These are phyloP conservation scores for Dispira simplex DNA, from an alignment of 192 early-diverging fungal genomes.

Conservation along the genomic window DNA sequence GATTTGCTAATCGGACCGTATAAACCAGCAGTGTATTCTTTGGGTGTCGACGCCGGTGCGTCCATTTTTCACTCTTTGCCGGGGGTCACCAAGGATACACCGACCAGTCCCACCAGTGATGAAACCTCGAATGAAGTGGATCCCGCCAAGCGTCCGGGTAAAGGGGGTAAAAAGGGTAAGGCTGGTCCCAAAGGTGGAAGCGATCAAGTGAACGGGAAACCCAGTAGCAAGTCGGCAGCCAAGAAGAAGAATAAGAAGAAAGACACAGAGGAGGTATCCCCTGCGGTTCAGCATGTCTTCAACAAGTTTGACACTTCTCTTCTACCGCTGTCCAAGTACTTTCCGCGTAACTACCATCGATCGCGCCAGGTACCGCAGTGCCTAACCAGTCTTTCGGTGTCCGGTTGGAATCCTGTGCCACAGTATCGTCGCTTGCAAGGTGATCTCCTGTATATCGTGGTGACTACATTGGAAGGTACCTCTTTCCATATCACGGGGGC, in stretches of 20 bases:
- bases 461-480: conserved; percentile 73
- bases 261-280: background rate
- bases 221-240: background rate
- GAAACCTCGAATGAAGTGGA: background rate
- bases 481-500: conserved; percentile 72
- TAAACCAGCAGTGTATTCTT: conserved; percentile 30
- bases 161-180: conserved; percentile 16
- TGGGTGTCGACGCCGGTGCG: conserved; percentile 56
- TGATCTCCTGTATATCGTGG: conserved; percentile 82
- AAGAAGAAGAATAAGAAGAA: background rate
- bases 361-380: conserved; percentile 37
- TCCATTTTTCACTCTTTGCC: conserved; percentile 40
- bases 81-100: conserved; percentile 15
- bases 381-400: conserved; percentile 56
- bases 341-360: conserved; percentile 31
- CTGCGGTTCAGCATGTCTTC: background rate
- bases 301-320: conserved; percentile 9
- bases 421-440: conserved; percentile 51
- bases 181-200: conserved; percentile 14
- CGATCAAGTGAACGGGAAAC: background rate
- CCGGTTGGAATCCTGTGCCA: conserved; percentile 89
- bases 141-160: conserved; percentile 12
- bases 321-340: conserved; percentile 32
- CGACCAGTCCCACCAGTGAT: background rate
- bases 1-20: conserved; percentile 71